phyloP scores from a whole-genome alignment of 2,329 filamentous ascomycete species.

The Coleophoma crateriformis region DNA sequence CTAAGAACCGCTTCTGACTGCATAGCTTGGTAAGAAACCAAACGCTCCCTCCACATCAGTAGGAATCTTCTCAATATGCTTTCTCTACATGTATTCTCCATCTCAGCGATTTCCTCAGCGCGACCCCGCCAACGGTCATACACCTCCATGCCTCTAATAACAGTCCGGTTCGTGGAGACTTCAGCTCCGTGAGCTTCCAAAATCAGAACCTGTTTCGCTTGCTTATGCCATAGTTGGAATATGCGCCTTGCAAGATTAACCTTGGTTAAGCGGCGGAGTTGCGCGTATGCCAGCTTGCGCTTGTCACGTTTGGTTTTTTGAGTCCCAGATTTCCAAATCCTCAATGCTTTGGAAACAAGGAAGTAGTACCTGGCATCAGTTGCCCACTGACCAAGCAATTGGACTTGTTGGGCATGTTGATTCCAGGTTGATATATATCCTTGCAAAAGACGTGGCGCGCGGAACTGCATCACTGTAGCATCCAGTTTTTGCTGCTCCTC shows the following conservation, averaged over 20 bases:
- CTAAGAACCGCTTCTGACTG: constrained; percentile 20
- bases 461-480: constrained; percentile 12
- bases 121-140: constrained; percentile 25
- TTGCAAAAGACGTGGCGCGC: constrained; percentile 14
- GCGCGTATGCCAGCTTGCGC: constrained; percentile 21
- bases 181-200: constrained; percentile 22
- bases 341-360: constrained; percentile 18
- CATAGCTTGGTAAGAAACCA: constrained; percentile 14
- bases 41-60: constrained; percentile 18
- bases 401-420: constrained; percentile 12
- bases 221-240: constrained; percentile 17
- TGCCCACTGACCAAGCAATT: constrained; percentile 17
- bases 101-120: constrained; percentile 18
- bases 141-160: constrained; percentile 20
- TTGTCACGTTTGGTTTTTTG: constrained; percentile 22
- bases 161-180: constrained; percentile 15
- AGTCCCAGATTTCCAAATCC: constrained; percentile 22
- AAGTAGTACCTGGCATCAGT: constrained; percentile 24
- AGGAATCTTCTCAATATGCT: constrained; percentile 18
- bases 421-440: constrained; percentile 14
- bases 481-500: constrained; percentile 13
- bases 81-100: constrained; percentile 17
- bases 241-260: constrained; percentile 19
- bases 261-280: constrained; percentile 23
- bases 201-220: constrained; percentile 16